phyloP scores from a whole-genome alignment of 1,284 basidiomycete genomes.

The Apiotrichum mycotoxinovorans region DNA sequence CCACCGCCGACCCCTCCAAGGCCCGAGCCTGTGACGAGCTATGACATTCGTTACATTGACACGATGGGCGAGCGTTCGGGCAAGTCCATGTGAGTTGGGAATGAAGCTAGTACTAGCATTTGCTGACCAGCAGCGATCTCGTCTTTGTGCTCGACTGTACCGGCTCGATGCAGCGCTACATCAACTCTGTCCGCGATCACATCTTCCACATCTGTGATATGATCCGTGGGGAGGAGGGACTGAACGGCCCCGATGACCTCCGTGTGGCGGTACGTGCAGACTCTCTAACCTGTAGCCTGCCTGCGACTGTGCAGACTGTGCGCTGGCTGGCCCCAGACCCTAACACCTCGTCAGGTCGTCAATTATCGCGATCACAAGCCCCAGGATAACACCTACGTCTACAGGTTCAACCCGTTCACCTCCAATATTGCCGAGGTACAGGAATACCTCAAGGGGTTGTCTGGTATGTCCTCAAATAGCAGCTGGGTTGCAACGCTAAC shows the following conservation, averaged over 20 bases:
- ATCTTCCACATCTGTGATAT: conserved; percentile 95
- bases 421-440: conserved; percentile 86
- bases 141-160: conserved; percentile 86
- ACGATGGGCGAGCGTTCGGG: conserved; percentile 26
- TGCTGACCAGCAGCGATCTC: conserved; percentile 63
- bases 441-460: conserved; percentile 63
- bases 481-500: background rate
- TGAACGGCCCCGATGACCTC: conserved; percentile 80
- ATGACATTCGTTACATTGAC: conserved; percentile 38
- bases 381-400: conserved; percentile 89
- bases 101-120: background rate
- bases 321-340: background rate
- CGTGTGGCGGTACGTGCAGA: conserved; percentile 66
- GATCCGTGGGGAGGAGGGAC: conserved; percentile 90
- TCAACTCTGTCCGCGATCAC: conserved; percentile 82
- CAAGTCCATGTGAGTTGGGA: conserved; percentile 43
- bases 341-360: conserved; percentile 52
- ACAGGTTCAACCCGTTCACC: conserved; percentile 91
- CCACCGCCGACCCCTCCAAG: conserved; percentile 28
- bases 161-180: conserved; percentile 57
- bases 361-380: conserved; percentile 92
- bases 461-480: conserved; percentile 27
- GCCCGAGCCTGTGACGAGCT: conserved; percentile 31
- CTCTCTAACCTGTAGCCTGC: background rate
- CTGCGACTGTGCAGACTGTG: background rate